Percentiles rank a stretch among this genome's conserved stretches.
Conservation (phyloP, 768 basidiomycete genomes). For the Rhizopogon rudus region DNA sequence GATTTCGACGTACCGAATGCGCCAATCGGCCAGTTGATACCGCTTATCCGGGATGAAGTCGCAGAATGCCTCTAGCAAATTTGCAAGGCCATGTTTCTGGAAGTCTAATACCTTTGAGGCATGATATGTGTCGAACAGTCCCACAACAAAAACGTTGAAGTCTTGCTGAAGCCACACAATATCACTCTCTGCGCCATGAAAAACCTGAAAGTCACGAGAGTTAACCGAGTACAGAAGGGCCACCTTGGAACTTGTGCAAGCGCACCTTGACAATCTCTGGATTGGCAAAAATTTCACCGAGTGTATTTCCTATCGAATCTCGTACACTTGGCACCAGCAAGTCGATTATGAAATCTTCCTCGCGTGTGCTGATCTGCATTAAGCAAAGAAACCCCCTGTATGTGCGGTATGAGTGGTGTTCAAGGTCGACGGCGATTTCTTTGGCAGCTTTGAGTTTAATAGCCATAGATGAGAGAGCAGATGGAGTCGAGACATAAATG, state of each 20-base stretch:
- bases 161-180: constrained; percentile 96
- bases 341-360: constrained; percentile 87
- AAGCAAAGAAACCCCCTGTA: constrained; percentile 88
- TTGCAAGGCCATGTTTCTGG: constrained; percentile 78
- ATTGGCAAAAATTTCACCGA: constrained; percentile 71
- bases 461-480: constrained; percentile 58
- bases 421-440: constrained; percentile 92
- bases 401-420: constrained; percentile 86
- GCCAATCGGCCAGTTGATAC: constrained; percentile 97
- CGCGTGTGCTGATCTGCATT: constrained; percentile 86
- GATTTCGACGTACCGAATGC: constrained; percentile 58
- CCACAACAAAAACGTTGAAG: constrained; percentile 90
- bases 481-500: constrained; percentile 61
- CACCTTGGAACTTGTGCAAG: constrained; percentile 1
- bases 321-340: constrained; percentile 57
- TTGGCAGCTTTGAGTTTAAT: constrained; percentile 54
- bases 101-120: constrained; percentile 87
- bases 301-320: constrained; percentile 69
- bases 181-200: constrained; percentile 94
- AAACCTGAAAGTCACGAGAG: constrained; percentile 46
- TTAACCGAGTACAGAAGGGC: background rate
- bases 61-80: constrained; percentile 83
- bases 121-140: constrained; percentile 96
- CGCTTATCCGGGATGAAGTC: constrained; percentile 91
- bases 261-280: constrained; percentile 80